Base-by-base conservation (phyloP, 441 rosid species). In the Breynia disticha region DNA sequence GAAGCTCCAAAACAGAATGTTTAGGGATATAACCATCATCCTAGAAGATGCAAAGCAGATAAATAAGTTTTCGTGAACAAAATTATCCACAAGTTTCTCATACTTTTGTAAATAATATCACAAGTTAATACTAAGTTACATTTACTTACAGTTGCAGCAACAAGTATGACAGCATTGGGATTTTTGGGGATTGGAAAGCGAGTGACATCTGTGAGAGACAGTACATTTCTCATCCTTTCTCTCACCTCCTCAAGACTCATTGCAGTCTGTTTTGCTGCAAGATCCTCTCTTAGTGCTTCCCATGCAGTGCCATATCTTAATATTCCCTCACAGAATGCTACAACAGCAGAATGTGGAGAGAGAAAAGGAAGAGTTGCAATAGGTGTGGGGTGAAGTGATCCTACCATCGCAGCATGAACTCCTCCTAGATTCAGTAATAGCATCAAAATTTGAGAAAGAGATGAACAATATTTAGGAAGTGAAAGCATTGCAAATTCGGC, bases 361-460 rank as follows among this genome's bases (percentile, higher is more conserved):
- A 87, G 81, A 74, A 91, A 91, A 57, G 95, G 98, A 54, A 91
- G 80, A 57, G 87, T 91, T 60, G 98, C 96, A 67, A 91, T 64
- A 13, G 96, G 94, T 61, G 90, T 79, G 39, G 97, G 97, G 77
- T 91, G 87, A 68, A 88, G 83, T 50, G 96, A 84, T 73, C 98
- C 98, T 57, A 84, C 89, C 98, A 87, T 87, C 52, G 96, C 94
- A 70, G 98, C 95, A 73, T 87, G 98, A n/a, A 91, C 98, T 74
- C 96, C 98, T 20, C 98, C 98, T 88, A 61, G 44, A 63, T 67
- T 62, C 56, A 73, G 65, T 52, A 35, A 75, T 42, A 62, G 52
- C 52, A 70, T 50, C 35, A 28, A 28, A 28, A 28, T 28, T 59
- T n/a, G 44, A 57, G 54, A 54, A 15, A 21, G 11, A 55, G 39